These are phyloP conservation scores for Gnaphalium uliginosum DNA, from an alignment of 129 eudicot species.

Conservation along the genomic window DNA sequence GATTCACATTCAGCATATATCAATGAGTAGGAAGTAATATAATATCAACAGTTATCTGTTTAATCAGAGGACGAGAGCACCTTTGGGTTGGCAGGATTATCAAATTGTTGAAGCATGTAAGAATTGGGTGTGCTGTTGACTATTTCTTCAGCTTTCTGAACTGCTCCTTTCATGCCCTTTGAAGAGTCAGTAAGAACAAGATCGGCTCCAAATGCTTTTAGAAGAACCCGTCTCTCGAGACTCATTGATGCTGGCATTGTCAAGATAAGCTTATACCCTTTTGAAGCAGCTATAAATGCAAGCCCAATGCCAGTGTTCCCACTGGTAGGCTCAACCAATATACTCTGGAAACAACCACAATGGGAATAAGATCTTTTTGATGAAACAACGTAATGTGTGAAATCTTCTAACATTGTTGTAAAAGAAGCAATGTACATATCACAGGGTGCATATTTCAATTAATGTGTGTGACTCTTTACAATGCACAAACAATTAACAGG, in stretches of 20 bases:
- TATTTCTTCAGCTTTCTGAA: conserved; percentile 93
- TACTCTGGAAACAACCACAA: conserved; percentile 52
- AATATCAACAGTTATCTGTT: conserved; percentile 1
- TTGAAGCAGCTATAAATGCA: conserved; percentile 97
- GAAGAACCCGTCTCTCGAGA: conserved; percentile 95
- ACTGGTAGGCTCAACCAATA: conserved; percentile 98
- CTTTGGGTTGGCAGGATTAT: conserved; percentile 99
- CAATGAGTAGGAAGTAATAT: not conserved
- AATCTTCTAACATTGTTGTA: not conserved
- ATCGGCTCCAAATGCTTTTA: conserved; percentile 98
- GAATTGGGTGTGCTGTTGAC: conserved; percentile 77
- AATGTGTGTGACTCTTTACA: not conserved
- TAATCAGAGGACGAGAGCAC: conserved; percentile 30
- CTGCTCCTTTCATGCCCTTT: conserved; percentile 98
- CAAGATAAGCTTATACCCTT: conserved; percentile 88
- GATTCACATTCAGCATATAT: not conserved
- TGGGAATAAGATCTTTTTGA: not conserved
- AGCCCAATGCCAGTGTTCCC: conserved; percentile 99
- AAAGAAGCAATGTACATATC: not conserved
- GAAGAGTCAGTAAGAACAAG: conserved; percentile 91
- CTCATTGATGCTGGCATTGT: conserved; percentile 99
- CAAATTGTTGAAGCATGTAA: conserved; percentile 98
- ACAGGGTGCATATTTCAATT: not conserved
- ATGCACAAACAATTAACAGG: not conserved
- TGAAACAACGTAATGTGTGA: not conserved